These are phyloP conservation scores for Suillus fuscotomentosus DNA, from an alignment of 768 basidiomycete species.

Conservation along the genomic window DNA sequence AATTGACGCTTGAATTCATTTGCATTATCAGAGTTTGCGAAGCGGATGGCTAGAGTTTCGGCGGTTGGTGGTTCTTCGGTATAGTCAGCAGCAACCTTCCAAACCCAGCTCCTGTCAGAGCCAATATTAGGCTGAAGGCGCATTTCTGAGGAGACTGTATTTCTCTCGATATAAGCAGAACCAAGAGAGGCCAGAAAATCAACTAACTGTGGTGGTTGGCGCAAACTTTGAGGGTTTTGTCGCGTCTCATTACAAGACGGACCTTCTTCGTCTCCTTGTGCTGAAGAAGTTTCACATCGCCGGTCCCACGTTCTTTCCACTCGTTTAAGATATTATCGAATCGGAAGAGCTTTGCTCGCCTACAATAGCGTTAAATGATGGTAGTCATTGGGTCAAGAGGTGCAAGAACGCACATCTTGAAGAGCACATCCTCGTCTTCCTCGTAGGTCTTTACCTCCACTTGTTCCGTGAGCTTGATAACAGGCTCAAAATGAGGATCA, in stretches of 20 bases:
- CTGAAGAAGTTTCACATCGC: conserved; percentile 88
- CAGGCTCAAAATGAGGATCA: conserved; percentile 93
- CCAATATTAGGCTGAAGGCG: conserved; percentile 95
- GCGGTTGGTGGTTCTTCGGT: conserved; percentile 86
- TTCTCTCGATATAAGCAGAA: conserved; percentile 9
- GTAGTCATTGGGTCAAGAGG: conserved; percentile 7
- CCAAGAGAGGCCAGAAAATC: not conserved
- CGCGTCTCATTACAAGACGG: conserved; percentile 97
- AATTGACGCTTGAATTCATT: conserved; percentile 86
- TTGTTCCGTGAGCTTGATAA: conserved; percentile 93
- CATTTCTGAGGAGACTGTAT: conserved; percentile 84
- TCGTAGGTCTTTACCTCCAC: conserved; percentile 94
- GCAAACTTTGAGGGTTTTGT: conserved; percentile 99
- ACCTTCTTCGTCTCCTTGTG: conserved; percentile 91
- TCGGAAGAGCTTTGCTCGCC: conserved; percentile 98
- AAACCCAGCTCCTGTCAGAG: conserved; percentile 99
- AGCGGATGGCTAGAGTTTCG: conserved; percentile 97
- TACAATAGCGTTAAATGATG: conserved; percentile 35
- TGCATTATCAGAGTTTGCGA: conserved; percentile 95
- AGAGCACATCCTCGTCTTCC: conserved; percentile 88
- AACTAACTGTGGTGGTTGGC: conserved; percentile 90
- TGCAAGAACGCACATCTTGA: conserved; percentile 84
- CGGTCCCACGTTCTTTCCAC: conserved; percentile 99
- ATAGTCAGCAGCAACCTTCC: conserved; percentile 95
- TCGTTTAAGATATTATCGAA: conserved; percentile 77